phyloP scores from a whole-genome alignment of 371 early-diverging fungal species.

The Haplosporangium sp. region DNA sequence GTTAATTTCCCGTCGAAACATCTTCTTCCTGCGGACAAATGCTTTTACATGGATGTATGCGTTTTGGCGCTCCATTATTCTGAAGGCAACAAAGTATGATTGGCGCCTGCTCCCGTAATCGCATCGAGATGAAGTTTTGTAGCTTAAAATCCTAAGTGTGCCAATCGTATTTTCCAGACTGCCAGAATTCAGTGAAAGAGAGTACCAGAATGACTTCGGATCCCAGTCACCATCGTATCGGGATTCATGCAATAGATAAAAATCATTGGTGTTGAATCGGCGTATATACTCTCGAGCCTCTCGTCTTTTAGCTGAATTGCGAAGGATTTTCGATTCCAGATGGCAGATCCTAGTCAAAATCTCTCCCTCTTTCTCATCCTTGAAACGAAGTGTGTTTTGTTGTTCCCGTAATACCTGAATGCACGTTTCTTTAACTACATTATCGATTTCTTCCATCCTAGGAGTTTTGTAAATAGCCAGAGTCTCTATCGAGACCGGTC shows the following conservation, averaged over 20 bases:
- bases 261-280: neutral
- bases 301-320: neutral
- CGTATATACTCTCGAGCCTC: slow-evolving; percentile 2
- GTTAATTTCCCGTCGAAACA: neutral
- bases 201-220: neutral
- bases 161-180: neutral
- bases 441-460: neutral
- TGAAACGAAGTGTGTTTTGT: slow-evolving; percentile 4
- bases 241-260: neutral
- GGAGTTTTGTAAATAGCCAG: neutral
- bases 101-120: neutral
- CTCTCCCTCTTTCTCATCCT: neutral
- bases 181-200: neutral
- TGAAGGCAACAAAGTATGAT: neutral
- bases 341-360: neutral
- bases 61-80: neutral
- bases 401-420: neutral
- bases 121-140: neutral
- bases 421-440: neutral
- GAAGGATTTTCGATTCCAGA: neutral
- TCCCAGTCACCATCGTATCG: neutral
- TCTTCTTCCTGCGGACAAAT: neutral
- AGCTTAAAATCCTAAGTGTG: neutral
- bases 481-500: neutral
- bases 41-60: slow-evolving; percentile 1